Percentiles rank a stretch among this genome's conserved stretches.
phyloP scores from a whole-genome alignment of 495 filamentous ascomycete species.

The Xylaria longipes region DNA sequence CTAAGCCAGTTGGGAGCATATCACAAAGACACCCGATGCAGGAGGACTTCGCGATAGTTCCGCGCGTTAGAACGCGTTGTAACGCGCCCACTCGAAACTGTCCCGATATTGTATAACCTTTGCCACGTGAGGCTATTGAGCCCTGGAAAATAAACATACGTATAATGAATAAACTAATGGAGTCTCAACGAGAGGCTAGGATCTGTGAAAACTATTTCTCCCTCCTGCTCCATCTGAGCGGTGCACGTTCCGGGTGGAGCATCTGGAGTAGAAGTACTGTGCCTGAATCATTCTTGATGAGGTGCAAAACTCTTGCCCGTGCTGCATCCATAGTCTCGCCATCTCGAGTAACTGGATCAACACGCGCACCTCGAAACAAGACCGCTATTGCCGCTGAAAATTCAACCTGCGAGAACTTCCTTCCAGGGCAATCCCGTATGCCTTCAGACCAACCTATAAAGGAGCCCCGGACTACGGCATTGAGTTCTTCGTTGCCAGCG shows the following conservation, averaged over 20 bases:
- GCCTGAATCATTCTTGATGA: constrained; percentile 45
- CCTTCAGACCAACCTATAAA: constrained; percentile 59
- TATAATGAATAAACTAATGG: too few relatives aligned
- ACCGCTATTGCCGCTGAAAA: constrained; percentile 55
- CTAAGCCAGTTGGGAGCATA: too few relatives aligned
- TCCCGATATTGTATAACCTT: too few relatives aligned
- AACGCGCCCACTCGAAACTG: too few relatives aligned
- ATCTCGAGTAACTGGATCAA: constrained; percentile 29
- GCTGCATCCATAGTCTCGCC: constrained; percentile 44
- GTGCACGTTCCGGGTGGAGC: constrained; percentile 44
- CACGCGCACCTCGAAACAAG: constrained; percentile 47
- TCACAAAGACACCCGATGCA: too few relatives aligned
- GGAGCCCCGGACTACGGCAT: constrained; percentile 46
- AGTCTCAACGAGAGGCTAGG: too few relatives aligned
- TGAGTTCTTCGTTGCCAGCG: constrained; percentile 23
- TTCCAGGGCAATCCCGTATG: constrained; percentile 53
- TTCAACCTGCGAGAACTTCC: constrained; percentile 60
- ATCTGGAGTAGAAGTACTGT: constrained; percentile 48
- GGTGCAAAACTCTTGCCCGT: constrained; percentile 38
- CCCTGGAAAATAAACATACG: too few relatives aligned
- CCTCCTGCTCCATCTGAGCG: constrained; percentile 35
- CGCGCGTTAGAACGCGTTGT: too few relatives aligned
- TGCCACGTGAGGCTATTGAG: too few relatives aligned
- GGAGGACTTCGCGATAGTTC: too few relatives aligned
- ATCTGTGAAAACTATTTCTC: too few relatives aligned